Evolutionary conservation across 2,329 filamentous ascomycete genomes (phyloP), one percentile per base, ranked within the genome.

Genomic region (Curvularia lunata): DNA sequence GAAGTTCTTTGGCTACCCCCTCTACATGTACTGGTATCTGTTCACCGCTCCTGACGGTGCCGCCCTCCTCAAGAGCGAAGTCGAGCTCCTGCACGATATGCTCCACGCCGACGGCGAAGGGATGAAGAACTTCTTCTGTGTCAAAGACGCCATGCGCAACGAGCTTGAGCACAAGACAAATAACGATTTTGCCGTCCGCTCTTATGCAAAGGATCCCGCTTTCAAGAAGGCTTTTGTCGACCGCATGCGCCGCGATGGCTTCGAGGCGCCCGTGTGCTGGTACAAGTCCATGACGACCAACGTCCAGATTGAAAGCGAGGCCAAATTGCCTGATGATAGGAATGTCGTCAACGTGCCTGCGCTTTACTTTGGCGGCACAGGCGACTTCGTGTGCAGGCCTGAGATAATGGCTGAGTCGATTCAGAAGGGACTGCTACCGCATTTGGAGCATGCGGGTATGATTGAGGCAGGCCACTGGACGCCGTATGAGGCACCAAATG

Each of bases 1-100:
- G 38, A 57, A 76, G 53, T 37, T 48, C 0, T 73, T 78, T 23
- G 82, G 82, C 10, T 73, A 75, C 43, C 69, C 75, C 2, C 28
- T 70, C 1, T 77, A 72, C 41, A 69, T 73, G 21, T 84, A 84
- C 71, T 83, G 81, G 80, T 65, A 80, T 49, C 75, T 83, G 28
- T 80, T 83, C 63, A 72, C 71, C 0, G 70, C 77, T 0, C 66
- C 74, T 0, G 79, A 82, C 37, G 78, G 75, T 1, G 62, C 74
- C 1, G 63, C 64, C 1, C 41, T 83, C n/a, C 66, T 83, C 28
- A 68, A 73, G 6, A 56, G 63, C 27, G 75, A 81, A 52, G 57
- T 78, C 0, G 79, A 81, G 27, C 75, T 74, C 16, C 50, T 77
- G 5, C 82, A 75, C 59, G 53, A 67, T 27, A 70, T 62, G 3